Percentiles rank a stretch among this genome's conserved stretches.
Conservation (phyloP, 2,329 filamentous ascomycete species). For the Diatrype stigma region DNA sequence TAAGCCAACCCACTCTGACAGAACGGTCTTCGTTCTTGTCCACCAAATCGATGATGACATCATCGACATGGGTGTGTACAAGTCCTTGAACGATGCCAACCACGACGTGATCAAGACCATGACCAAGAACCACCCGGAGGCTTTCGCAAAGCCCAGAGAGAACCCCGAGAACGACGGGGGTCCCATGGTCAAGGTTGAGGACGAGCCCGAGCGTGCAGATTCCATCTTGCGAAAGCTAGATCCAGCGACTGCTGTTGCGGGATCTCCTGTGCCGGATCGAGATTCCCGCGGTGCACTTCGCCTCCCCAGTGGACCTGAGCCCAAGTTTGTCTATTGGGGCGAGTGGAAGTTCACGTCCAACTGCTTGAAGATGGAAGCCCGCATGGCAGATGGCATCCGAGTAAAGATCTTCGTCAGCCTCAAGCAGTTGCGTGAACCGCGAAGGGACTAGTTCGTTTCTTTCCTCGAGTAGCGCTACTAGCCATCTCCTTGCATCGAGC, state of each 20-base stretch:
- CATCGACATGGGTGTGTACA: constrained; percentile 6
- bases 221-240: background rate
- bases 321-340: constrained; percentile 9
- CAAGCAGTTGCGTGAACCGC: constrained; percentile 9
- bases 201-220: background rate
- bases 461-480: background rate
- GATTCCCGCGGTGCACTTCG: constrained; percentile 1
- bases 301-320: constrained; percentile 2
- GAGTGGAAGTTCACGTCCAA: constrained; percentile 3
- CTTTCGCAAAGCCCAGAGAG: constrained; percentile 2
- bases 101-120: constrained; percentile 5
- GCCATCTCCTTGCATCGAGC: no score
- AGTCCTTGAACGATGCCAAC: constrained; percentile 5
- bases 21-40: constrained; percentile 5
- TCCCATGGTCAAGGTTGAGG: constrained; percentile 1
- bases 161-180: background rate
- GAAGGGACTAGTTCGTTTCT: background rate
- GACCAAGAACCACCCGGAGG: constrained; percentile 8
- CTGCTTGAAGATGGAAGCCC: constrained; percentile 11
- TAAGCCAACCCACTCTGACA: background rate
- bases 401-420: constrained; percentile 9
- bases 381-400: background rate
- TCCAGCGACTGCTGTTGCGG: no score
- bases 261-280: background rate
- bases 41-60: constrained; percentile 4